A percentile compares a stretch with the other conserved stretches of the same genome.
Conservation (phyloP, 2,329 filamentous ascomycete genomes). For the Venturia pyrina region DNA sequence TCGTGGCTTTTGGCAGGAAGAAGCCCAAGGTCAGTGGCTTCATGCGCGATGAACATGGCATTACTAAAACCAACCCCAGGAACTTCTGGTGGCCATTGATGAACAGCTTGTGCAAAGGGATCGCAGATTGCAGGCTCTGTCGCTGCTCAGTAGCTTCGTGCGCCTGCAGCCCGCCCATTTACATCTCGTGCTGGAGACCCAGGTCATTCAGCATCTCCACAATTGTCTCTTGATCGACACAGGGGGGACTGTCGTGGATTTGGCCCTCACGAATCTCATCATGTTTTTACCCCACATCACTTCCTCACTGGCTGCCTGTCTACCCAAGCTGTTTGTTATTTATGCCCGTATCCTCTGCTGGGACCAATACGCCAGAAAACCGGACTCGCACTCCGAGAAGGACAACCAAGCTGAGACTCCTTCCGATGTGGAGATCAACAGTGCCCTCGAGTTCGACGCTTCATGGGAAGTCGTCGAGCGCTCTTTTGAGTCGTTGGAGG, state of each 20-base stretch:
- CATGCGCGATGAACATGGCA: constrained; percentile 7
- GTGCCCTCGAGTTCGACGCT: constrained; percentile 23
- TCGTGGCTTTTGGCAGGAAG: constrained; percentile 51
- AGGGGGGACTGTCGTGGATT: constrained; percentile 65
- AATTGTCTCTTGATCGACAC: constrained; percentile 68
- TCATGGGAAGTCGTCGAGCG: constrained; percentile 57
- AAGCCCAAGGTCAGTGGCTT: constrained; percentile 47
- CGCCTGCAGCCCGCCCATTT: constrained; percentile 70
- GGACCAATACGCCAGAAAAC: constrained; percentile 42
- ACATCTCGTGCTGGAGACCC: constrained; percentile 61
- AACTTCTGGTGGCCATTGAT: constrained; percentile 57
- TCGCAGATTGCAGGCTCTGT: constrained; percentile 53
- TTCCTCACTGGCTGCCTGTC: constrained; percentile 54
- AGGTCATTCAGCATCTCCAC: constrained; percentile 60
- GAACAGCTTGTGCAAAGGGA: constrained; percentile 54
- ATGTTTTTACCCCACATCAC: constrained; percentile 81
- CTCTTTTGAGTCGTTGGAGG: constrained; percentile 52
- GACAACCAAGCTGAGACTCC: constrained; percentile 22
- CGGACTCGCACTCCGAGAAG: neutral
- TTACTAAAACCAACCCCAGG: constrained; percentile 28
- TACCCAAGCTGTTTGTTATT: constrained; percentile 69
- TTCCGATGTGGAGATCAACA: constrained; percentile 14
- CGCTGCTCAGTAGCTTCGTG: constrained; percentile 62
- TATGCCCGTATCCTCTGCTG: constrained; percentile 74
- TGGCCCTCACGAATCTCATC: constrained; percentile 63